Evolutionary conservation across 2,329 filamentous ascomycete genomes (phyloP).

Genomic region (Pseudogymnoascus sp.): DNA sequence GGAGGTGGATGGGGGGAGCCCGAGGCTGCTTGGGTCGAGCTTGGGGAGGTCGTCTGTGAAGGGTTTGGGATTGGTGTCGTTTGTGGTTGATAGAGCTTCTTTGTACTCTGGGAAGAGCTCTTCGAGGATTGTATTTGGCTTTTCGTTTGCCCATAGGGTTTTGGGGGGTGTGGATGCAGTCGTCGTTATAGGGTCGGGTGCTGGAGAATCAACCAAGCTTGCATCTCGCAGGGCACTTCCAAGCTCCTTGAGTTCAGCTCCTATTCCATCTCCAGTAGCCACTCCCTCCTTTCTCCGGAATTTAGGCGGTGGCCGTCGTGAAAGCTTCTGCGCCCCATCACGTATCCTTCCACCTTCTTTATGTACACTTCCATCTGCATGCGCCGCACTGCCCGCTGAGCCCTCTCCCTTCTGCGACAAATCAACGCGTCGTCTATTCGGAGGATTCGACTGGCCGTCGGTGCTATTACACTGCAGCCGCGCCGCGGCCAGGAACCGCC

Average conservation of each 20-base stretch:
- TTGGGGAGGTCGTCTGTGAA: background rate
- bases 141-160: conserved; percentile 17
- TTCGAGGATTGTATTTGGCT: background rate
- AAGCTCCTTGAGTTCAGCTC: conserved; percentile 1
- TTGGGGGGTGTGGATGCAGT: background rate
- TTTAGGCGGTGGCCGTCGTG: background rate
- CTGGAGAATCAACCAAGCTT: background rate
- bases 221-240: background rate
- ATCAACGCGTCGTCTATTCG: background rate
- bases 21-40: background rate
- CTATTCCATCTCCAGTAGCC: background rate
- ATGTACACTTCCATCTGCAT: background rate
- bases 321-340: background rate
- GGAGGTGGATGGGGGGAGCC: conserved; percentile 9
- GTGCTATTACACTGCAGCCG: conserved; percentile 4
- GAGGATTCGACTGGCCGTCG: background rate
- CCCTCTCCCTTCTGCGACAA: background rate
- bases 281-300: background rate
- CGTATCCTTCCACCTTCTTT: background rate
- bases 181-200: background rate
- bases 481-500: conserved; percentile 21
- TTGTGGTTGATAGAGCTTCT: background rate
- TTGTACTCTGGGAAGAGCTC: conserved; percentile 3
- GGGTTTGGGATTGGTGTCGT: background rate
- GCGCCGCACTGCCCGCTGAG: background rate